Percentiles rank a stretch among this genome's conserved stretches.
Evolutionary conservation across 78 protist genomes (phyloP).

Genomic region (Dictyostelium brefeldianum): DNA sequence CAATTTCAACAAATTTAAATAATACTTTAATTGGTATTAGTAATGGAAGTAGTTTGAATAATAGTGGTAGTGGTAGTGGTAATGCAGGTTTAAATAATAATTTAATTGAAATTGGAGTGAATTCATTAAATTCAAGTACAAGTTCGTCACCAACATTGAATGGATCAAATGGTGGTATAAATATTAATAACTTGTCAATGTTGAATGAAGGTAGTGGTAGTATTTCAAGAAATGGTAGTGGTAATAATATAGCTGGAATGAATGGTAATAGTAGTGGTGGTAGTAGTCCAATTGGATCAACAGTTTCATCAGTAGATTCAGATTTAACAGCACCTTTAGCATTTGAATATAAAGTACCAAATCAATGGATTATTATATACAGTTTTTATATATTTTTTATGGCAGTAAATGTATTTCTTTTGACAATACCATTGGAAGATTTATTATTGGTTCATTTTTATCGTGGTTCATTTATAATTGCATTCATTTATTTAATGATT

Average conservation of each 20-base stretch:
- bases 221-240: no score
- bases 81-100: neutral
- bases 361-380: constrained; percentile 50
- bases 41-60: neutral
- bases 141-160: neutral
- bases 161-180: no score
- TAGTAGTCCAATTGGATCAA: neutral
- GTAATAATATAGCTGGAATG: no score
- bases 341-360: constrained; percentile 51
- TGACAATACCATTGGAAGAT: constrained; percentile 71
- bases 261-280: neutral
- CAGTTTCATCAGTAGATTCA: neutral
- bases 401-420: constrained; percentile 44
- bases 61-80: neutral
- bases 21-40: neutral
- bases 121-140: constrained; percentile 1
- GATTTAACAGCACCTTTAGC: constrained; percentile 20
- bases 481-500: constrained; percentile 2
- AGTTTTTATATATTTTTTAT: constrained; percentile 59
- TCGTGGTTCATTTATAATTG: constrained; percentile 45
- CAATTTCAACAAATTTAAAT: neutral
- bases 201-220: no score
- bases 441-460: constrained; percentile 66
- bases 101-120: neutral
- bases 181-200: no score